Evolutionary conservation across 495 filamentous ascomycete species (phyloP), one percentile per base, ranked within the genome.

Genomic region (Penicillium samsonianum): DNA sequence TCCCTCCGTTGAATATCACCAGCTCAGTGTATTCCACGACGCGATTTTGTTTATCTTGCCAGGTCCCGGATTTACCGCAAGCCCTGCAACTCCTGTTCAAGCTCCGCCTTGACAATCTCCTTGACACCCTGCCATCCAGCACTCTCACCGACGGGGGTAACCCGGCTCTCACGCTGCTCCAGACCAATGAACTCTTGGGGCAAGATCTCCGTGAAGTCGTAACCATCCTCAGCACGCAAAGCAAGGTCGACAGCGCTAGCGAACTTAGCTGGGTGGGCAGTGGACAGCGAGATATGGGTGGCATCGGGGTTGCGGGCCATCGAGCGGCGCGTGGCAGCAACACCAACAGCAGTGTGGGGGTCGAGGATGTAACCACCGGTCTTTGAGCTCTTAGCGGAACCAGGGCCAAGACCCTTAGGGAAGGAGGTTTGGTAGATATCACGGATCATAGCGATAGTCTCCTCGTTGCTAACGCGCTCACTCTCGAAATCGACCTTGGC

Each of bases 251-350:
- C 92, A 0, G 89, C 91, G 45, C 82, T 80, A 10, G 84, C 83
- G 67, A 97, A 97, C 72, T 98, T 98, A 40, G 92, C 93, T 4
- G 93, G 93, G 75, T 97, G 93, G 9, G 92, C 92, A 2, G 93
- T 98, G 5, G 90, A 88, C 5, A 97, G 83, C 3, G 90, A 84
- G 68, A 98, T 89, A 65, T 90, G 87, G n/a, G 9, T 14, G 19
- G 73, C 76, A 17, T 69, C 65, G 9, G 77, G 69, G 14, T 74
- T 71, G n/a, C 81, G 77, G 35, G 79, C 62, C 37, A 89, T 78
- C 6, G 88, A 88, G 37, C 91, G 78, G 30, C 81, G 59, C 0
- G 91, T 78, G 17, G 89, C 92, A 26, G 84, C 74, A 25, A 97
- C 80, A 46, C 92, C 94, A 41, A 97, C 86, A 1, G 94, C 92